A percentile compares a stretch with the other conserved stretches of the same genome.
Conservation (phyloP, 2,329 filamentous ascomycete genomes). For the Nothophaeocryptopus gaeumannii region DNA sequence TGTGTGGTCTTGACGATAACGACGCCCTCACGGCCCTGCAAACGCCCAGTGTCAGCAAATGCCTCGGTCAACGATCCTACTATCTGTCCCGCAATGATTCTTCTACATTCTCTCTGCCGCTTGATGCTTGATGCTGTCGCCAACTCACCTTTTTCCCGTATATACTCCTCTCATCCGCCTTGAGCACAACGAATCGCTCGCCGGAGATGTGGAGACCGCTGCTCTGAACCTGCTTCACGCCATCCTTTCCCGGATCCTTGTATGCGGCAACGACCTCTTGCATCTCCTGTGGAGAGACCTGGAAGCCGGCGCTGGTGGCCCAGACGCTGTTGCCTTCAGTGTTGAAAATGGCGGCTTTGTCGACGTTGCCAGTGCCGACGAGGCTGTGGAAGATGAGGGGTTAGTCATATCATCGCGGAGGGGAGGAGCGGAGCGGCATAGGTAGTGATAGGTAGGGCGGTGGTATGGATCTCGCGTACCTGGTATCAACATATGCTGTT, state of each 20-base stretch:
- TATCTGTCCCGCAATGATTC: not conserved
- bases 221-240: constrained; percentile 64
- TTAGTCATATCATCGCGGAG: constrained; percentile 21
- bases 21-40: constrained; percentile 74
- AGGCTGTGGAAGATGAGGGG: constrained; percentile 56
- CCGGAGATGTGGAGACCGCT: constrained; percentile 74
- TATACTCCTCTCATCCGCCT: constrained; percentile 72
- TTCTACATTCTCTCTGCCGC: not conserved
- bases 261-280: constrained; percentile 50
- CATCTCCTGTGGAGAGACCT: constrained; percentile 63
- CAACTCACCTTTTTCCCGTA: constrained; percentile 78
- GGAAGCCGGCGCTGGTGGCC: constrained; percentile 69
- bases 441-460: not conserved
- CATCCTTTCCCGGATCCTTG: constrained; percentile 53
- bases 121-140: not conserved
- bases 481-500: constrained; percentile 61
- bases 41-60: constrained; percentile 7
- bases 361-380: constrained; percentile 72
- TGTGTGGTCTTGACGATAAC: constrained; percentile 82
- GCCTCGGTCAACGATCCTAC: not conserved
- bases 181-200: constrained; percentile 74
- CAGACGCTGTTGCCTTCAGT: constrained; percentile 75
- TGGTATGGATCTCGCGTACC: constrained; percentile 43
- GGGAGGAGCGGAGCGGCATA: not conserved
- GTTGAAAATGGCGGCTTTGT: constrained; percentile 83